phyloP scores from a whole-genome alignment of 176 grass and related monocot species.

The Ensete ventricosum region DNA sequence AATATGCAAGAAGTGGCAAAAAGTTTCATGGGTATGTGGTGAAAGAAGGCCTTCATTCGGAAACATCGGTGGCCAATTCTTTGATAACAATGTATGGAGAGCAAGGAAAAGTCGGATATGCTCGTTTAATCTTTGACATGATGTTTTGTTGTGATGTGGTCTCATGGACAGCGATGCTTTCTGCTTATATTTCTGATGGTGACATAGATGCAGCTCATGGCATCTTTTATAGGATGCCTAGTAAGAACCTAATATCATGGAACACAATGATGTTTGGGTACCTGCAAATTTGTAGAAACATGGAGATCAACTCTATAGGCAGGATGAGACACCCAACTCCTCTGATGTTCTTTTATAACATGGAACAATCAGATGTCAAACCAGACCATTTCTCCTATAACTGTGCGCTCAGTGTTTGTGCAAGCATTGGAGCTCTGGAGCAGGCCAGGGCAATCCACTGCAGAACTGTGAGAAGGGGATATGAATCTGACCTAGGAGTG shows the following conservation, averaged over 20 bases:
- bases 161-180: conserved; percentile 22
- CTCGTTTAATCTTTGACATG: conserved; percentile 16
- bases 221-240: conserved; percentile 14
- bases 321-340: background rate
- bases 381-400: conserved; percentile 27
- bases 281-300: conserved; percentile 16
- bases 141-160: conserved; percentile 15
- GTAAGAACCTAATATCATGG: conserved; percentile 24
- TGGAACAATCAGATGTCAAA: conserved; percentile 19
- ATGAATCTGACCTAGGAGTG: conserved; percentile 21
- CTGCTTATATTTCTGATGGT: conserved; percentile 19
- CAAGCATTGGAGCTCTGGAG: conserved; percentile 8
- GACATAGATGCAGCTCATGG: conserved; percentile 14
- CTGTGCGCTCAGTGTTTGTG: conserved; percentile 22
- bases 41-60: conserved; percentile 16
- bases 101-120: conserved; percentile 9
- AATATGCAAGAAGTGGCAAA: conserved; percentile 12
- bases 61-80: conserved; percentile 12
- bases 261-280: conserved; percentile 25
- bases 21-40: conserved; percentile 12
- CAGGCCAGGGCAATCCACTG: conserved; percentile 26
- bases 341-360: conserved; percentile 10
- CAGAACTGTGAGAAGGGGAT: conserved; percentile 18
- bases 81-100: conserved; percentile 24
- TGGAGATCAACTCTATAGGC: background rate